phyloP scores from a whole-genome alignment of 805 yeast species.

The Yamadazyma sp. region DNA sequence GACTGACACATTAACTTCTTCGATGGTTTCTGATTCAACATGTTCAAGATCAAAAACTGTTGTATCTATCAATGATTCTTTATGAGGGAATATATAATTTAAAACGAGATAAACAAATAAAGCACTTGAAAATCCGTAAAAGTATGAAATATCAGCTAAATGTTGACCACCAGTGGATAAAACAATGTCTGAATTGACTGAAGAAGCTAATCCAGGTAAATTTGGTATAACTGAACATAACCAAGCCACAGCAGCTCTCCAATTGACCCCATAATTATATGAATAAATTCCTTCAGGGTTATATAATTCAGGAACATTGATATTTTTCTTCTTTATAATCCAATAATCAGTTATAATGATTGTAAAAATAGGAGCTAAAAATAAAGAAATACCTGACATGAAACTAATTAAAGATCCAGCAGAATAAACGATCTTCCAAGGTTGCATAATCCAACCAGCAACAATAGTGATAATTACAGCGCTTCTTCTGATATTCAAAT shows the following conservation, averaged over 20 bases:
- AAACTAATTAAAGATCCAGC: constrained; percentile 14
- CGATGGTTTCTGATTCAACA: constrained; percentile 1
- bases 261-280: constrained; percentile 20
- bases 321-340: constrained; percentile 8
- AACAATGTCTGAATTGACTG: constrained; percentile 8
- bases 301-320: constrained; percentile 31
- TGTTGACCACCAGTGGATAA: constrained; percentile 7
- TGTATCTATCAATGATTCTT: constrained; percentile 6
- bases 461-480: constrained; percentile 8
- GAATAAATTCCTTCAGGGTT: constrained; percentile 25
- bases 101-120: constrained; percentile 6
- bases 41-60: constrained; percentile 6
- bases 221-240: constrained; percentile 18
- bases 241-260: constrained; percentile 15
- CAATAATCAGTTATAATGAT: constrained; percentile 13
- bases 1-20: constrained; percentile 2
- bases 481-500: constrained; percentile 12
- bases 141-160: constrained; percentile 9
- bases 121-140: constrained; percentile 11
- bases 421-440: constrained; percentile 15
- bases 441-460: constrained; percentile 14
- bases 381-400: constrained; percentile 16
- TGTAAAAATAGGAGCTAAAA: constrained; percentile 12
- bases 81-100: constrained; percentile 10
- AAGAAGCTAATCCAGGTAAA: constrained; percentile 14